phyloP scores from a whole-genome alignment of 768 basidiomycete species.

The Rhodotorula taiwanensis region DNA sequence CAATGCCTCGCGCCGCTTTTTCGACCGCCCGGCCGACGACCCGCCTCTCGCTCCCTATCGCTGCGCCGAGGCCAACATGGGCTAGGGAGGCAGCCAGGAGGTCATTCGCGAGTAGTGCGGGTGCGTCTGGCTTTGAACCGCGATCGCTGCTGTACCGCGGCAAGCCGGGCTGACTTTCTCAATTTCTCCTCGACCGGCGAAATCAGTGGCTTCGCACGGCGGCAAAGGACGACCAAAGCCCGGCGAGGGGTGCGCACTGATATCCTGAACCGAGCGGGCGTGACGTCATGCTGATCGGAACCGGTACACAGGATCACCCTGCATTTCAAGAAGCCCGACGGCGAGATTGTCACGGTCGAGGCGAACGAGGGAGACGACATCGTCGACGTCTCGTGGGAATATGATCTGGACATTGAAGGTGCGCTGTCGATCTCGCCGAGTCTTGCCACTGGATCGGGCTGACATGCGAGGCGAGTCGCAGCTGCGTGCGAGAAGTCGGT shows the following conservation, averaged over 20 bases:
- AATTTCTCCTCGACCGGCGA: neutral
- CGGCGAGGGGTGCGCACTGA: constrained; percentile 57
- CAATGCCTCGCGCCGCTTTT: too few relatives aligned
- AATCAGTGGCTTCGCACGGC: constrained; percentile 48
- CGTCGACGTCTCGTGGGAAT: constrained; percentile 81
- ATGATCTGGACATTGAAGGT: constrained; percentile 96
- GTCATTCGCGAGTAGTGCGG: too few relatives aligned
- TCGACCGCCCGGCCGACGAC: too few relatives aligned
- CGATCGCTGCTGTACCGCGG: too few relatives aligned
- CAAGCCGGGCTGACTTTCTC: neutral
- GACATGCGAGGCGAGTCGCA: constrained; percentile 45
- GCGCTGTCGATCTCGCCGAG: too few relatives aligned
- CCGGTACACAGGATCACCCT: constrained; percentile 64
- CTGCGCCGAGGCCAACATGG: neutral
- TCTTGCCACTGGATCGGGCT: neutral
- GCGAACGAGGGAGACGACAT: constrained; percentile 92
- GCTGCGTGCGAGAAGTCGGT: constrained; percentile 95
- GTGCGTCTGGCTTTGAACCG: too few relatives aligned
- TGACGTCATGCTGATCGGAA: neutral
- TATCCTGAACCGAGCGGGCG: neutral
- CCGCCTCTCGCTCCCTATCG: neutral
- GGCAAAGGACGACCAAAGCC: constrained; percentile 56
- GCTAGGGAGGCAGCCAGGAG: neutral
- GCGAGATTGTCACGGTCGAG: constrained; percentile 73
- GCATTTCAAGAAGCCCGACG: constrained; percentile 83